These are phyloP conservation scores for Phoenix roebelenii DNA, from an alignment of 176 grass and related monocot species.

Conservation along the genomic window DNA sequence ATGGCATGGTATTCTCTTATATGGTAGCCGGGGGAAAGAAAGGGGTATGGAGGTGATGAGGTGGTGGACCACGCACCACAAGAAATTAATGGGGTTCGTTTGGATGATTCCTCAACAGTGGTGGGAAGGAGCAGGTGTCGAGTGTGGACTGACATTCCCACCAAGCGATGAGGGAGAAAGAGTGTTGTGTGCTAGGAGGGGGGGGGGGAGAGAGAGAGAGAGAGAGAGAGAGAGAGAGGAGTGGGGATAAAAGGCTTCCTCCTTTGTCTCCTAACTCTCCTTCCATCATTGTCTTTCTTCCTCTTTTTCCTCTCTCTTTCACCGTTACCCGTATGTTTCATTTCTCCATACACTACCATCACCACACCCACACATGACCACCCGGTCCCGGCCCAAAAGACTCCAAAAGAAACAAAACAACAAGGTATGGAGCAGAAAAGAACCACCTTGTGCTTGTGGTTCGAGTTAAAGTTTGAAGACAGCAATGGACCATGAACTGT, in stretches of 20 bases:
- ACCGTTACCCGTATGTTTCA: neutral
- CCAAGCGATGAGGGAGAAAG: too few relatives aligned
- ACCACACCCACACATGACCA: neutral
- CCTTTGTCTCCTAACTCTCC: constrained; percentile 3
- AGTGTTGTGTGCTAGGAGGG: constrained; percentile 13
- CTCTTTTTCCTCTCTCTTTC: constrained; percentile 3
- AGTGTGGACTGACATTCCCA: too few relatives aligned
- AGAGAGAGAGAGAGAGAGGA: constrained; percentile 33
- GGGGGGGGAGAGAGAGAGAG: constrained; percentile 37
- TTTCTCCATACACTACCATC: neutral
- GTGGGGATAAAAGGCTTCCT: constrained; percentile 24
- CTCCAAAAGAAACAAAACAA: constrained; percentile 15
- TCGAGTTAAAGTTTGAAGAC: too few relatives aligned
- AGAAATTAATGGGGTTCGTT: too few relatives aligned
- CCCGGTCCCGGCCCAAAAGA: too few relatives aligned
- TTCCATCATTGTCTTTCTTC: neutral
- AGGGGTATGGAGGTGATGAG: too few relatives aligned
- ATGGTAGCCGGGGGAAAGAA: too few relatives aligned
- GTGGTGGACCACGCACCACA: too few relatives aligned
- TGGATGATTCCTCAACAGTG: too few relatives aligned
- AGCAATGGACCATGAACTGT: too few relatives aligned
- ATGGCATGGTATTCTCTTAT: too few relatives aligned
- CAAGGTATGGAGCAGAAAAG: neutral
- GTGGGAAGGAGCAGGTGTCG: too few relatives aligned
- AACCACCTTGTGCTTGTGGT: neutral